Conservation (phyloP, 352 stramenopile genomes). For the Globisporangium polare region DNA sequence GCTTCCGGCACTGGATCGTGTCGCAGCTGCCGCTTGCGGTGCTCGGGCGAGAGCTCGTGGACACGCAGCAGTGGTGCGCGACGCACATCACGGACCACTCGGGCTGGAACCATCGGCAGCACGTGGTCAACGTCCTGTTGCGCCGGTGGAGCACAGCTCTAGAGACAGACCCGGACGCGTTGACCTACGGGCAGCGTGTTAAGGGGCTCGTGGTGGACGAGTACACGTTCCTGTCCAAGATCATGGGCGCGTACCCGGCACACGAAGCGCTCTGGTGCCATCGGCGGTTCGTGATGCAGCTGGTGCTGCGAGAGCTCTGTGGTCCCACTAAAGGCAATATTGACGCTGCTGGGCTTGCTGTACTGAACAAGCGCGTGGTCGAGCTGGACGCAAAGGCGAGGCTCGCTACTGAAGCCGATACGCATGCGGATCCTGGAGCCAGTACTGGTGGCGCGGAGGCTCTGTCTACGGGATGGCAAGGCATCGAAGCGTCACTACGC, state of each 20-base stretch:
- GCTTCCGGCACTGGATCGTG: constrained; percentile 75
- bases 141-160: background rate
- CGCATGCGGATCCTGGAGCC: background rate
- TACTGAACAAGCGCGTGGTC: constrained; percentile 1
- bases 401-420: background rate
- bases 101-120: constrained; percentile 76
- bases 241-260: constrained; percentile 42
- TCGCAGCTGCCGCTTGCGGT: constrained; percentile 25
- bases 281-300: constrained; percentile 59
- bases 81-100: constrained; percentile 74
- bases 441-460: background rate
- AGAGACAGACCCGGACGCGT: no score
- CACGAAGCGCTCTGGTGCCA: constrained; percentile 81
- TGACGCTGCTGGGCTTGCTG: background rate
- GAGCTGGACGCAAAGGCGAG: constrained; percentile 11
- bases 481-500: background rate
- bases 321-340: no score
- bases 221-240: constrained; percentile 43
- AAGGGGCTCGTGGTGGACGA: constrained; percentile 32
- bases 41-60: constrained; percentile 37
- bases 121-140: constrained; percentile 35
- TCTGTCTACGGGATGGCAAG: background rate
- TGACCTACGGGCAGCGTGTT: background rate
- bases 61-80: constrained; percentile 57
- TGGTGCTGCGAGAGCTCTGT: constrained; percentile 22